phyloP scores from a whole-genome alignment of 176 grass and related monocot genomes.

The Oryza meridionalis region DNA sequence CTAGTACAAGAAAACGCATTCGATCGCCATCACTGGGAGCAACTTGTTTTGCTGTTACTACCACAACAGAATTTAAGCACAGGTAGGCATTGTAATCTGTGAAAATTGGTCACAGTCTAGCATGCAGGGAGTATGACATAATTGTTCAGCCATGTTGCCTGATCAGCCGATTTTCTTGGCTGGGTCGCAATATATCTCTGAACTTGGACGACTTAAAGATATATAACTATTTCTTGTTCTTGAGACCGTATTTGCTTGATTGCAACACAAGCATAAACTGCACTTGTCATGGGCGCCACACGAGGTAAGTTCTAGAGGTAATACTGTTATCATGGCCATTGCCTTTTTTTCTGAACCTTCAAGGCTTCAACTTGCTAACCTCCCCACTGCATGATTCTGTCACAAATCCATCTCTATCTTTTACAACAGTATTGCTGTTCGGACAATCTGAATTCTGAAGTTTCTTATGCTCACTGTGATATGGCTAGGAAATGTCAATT shows the following conservation, averaged over 20 bases:
- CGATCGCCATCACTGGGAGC: conserved; percentile 30
- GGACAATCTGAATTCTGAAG: neutral
- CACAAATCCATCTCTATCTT: conserved; percentile 21
- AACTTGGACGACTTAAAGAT: neutral
- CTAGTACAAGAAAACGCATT: conserved; percentile 37
- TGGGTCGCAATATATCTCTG: neutral
- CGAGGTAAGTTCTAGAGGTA: conserved; percentile 23
- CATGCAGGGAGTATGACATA: neutral
- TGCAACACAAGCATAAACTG: conserved; percentile 13
- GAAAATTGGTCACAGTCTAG: conserved; percentile 32
- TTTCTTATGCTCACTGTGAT: conserved; percentile 11
- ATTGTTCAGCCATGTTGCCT: conserved; percentile 20
- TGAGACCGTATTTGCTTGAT: conserved; percentile 7
- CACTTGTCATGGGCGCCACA: conserved; percentile 6
- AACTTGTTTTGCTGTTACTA: conserved; percentile 41
- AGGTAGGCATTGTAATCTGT: conserved; percentile 22
- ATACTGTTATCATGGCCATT: neutral
- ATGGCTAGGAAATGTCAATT: conserved; percentile 27
- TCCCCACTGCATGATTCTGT: too few species aligned
- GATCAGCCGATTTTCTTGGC: conserved; percentile 15
- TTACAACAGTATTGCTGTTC: neutral
- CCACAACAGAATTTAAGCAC: conserved; percentile 10
- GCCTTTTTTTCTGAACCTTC: conserved; percentile 43
- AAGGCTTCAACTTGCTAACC: neutral
- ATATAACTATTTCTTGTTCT: neutral